Conservation (phyloP, 192 early-diverging fungal genomes). For the Dissophora globulifera region DNA sequence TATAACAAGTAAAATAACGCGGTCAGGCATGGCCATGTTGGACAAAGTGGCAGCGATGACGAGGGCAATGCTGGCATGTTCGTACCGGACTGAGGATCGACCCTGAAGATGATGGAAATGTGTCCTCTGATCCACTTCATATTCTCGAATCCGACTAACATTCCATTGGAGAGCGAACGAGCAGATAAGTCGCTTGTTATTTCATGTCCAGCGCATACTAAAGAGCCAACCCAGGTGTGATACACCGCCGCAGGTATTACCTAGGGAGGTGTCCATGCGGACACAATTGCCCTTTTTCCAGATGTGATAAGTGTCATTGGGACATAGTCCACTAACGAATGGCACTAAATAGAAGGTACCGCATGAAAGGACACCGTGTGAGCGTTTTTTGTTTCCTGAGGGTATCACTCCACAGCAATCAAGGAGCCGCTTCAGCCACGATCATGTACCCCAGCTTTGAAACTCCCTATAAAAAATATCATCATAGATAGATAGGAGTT, state of each 20-base stretch:
- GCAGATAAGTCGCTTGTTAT: too few relatives aligned
- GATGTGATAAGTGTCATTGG: slow-evolving; percentile 53
- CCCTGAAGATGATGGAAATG: slow-evolving; percentile 52
- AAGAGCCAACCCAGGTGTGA: neutral
- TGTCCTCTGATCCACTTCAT: slow-evolving; percentile 50
- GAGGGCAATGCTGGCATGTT: too few relatives aligned
- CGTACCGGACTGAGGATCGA: slow-evolving; percentile 33
- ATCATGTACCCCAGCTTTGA: slow-evolving; percentile 47
- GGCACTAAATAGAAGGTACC: slow-evolving; percentile 30
- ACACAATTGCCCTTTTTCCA: slow-evolving; percentile 55
- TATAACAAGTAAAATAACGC: too few relatives aligned
- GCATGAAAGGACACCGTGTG: too few relatives aligned
- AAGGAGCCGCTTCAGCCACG: too few relatives aligned
- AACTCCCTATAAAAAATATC: slow-evolving; percentile 52
- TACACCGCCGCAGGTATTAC: neutral
- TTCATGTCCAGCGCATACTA: too few relatives aligned
- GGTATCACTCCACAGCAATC: too few relatives aligned
- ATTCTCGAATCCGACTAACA: slow-evolving; percentile 47
- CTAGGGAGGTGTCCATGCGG: slow-evolving; percentile 51
- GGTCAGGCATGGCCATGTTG: too few relatives aligned
- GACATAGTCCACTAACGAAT: slow-evolving; percentile 50
- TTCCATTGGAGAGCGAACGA: neutral
- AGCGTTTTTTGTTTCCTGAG: neutral
- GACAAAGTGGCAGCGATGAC: too few relatives aligned
- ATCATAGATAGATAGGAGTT: too few relatives aligned